Conservation (phyloP, 2,329 filamentous ascomycete species). For the Penicillium decumbens region DNA sequence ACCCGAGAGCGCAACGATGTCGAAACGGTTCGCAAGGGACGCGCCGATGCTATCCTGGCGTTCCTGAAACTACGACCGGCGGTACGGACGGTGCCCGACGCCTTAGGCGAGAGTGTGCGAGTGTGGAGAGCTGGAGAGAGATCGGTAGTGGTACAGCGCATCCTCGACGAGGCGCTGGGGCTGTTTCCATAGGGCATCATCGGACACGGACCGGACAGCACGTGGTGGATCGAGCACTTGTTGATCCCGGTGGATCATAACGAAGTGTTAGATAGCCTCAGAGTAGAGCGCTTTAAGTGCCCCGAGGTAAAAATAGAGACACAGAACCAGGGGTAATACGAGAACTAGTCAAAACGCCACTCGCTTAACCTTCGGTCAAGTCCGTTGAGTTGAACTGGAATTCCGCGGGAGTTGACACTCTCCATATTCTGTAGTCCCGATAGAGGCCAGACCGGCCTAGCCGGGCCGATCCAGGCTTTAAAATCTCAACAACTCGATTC, state of each 20-base stretch:
- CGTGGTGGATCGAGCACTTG: slow-evolving; percentile 10
- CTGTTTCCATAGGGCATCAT: slow-evolving; percentile 1
- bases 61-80: slow-evolving; percentile 29
- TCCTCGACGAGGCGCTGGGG: slow-evolving; percentile 32
- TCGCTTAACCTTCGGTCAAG: slow-evolving; percentile 26
- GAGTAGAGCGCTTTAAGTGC: neutral
- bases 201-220: neutral
- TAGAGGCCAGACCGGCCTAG: slow-evolving; percentile 5
- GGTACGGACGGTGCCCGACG: slow-evolving; percentile 17
- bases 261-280: neutral
- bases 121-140: slow-evolving; percentile 40
- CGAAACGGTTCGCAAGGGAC: slow-evolving; percentile 36
- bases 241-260: neutral
- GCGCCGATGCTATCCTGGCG: slow-evolving; percentile 34
- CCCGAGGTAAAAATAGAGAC: too few species aligned
- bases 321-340: too few species aligned
- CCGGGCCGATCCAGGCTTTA: slow-evolving; percentile 10
- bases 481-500: neutral
- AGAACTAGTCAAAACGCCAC: slow-evolving; percentile 18
- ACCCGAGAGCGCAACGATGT: slow-evolving; percentile 34
- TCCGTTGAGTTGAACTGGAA: slow-evolving; percentile 10
- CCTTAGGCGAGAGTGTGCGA: slow-evolving; percentile 21
- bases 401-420: neutral
- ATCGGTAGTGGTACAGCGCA: slow-evolving; percentile 35
- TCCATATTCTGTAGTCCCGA: neutral